A percentile compares a stretch with the other conserved stretches of the same genome.
These are phyloP conservation scores for Trypanosoma lewisi DNA, from an alignment of 208 protist species.

Conservation along the genomic window DNA sequence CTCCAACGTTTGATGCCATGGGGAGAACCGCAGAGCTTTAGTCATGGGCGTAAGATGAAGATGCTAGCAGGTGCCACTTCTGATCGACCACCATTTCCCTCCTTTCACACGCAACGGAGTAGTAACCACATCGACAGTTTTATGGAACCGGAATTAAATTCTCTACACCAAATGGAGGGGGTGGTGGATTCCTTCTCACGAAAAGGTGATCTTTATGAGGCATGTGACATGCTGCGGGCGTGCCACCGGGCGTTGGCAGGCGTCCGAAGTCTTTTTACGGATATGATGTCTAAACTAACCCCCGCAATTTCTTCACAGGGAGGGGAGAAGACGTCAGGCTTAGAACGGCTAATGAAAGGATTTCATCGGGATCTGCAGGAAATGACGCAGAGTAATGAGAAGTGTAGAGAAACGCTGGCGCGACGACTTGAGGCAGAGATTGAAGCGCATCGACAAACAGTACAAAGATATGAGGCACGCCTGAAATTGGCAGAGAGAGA, in stretches of 20 bases:
- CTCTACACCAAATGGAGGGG: not conserved
- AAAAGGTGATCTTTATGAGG: slow-evolving; percentile 40
- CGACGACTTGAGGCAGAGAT: slow-evolving; percentile 53
- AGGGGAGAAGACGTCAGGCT: slow-evolving; percentile 22
- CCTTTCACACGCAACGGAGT: not conserved
- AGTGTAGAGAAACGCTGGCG: slow-evolving; percentile 46
- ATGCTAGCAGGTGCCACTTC: not conserved
- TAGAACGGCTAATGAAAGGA: slow-evolving; percentile 39
- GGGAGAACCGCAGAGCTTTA: not conserved
- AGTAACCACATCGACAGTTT: not conserved
- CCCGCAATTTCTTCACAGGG: slow-evolving; percentile 3
- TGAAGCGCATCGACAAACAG: slow-evolving; percentile 50
- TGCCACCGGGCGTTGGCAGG: slow-evolving; percentile 38
- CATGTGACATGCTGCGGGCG: slow-evolving; percentile 67
- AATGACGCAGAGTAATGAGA: slow-evolving; percentile 27
- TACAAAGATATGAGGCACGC: slow-evolving; percentile 53
- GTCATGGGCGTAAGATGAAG: not conserved
- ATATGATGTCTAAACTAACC: not conserved
- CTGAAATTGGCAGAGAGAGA: slow-evolving; percentile 16
- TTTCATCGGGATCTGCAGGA: slow-evolving; percentile 36
- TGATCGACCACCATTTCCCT: not conserved
- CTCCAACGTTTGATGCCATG: not conserved
- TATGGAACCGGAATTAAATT: not conserved
- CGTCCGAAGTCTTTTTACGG: slow-evolving; percentile 6
- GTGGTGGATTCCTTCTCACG: slow-evolving; percentile 6